phyloP scores from a whole-genome alignment of 805 yeast genomes.

The Candida maesae region DNA sequence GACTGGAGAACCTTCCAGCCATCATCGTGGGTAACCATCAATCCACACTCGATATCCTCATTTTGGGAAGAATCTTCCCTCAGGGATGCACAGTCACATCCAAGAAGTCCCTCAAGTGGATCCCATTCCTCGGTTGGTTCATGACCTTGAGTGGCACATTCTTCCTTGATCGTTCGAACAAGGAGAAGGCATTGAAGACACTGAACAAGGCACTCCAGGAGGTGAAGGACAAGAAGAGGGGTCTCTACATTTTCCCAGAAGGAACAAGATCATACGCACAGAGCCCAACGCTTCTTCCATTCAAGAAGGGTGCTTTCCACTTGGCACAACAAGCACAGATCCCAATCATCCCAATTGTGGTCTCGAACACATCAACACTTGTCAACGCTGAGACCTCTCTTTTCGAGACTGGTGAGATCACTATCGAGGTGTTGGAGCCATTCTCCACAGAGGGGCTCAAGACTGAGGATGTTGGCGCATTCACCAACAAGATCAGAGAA shows the following conservation, averaged over 20 bases:
- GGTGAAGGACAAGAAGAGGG: slow-evolving; percentile 62
- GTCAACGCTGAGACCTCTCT: slow-evolving; percentile 55
- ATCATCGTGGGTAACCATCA: slow-evolving; percentile 87
- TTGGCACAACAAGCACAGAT: slow-evolving; percentile 89
- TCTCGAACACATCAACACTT: slow-evolving; percentile 77
- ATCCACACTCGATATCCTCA: slow-evolving; percentile 76
- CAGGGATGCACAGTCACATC: slow-evolving; percentile 90
- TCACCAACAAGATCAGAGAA: slow-evolving; percentile 53
- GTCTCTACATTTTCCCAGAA: slow-evolving; percentile 91
- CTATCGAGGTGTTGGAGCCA: slow-evolving; percentile 78
- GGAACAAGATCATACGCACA: slow-evolving; percentile 87
- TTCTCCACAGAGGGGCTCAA: slow-evolving; percentile 66
- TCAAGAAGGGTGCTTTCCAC: slow-evolving; percentile 98
- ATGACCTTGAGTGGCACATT: slow-evolving; percentile 89
- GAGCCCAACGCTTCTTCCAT: slow-evolving; percentile 70
- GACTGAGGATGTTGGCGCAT: slow-evolving; percentile 63
- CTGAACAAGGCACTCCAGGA: slow-evolving; percentile 64
- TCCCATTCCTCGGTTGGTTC: slow-evolving; percentile 96
- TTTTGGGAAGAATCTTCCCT: slow-evolving; percentile 83
- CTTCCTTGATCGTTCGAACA: slow-evolving; percentile 79
- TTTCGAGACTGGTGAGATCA: slow-evolving; percentile 76
- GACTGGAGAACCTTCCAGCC: slow-evolving; percentile 62
- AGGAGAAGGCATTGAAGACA: slow-evolving; percentile 70
- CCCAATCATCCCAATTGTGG: slow-evolving; percentile 86
- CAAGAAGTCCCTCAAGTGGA: slow-evolving; percentile 73